Conservation (phyloP, 441 rosid genomes). For the Gossypium schwendimanii region DNA sequence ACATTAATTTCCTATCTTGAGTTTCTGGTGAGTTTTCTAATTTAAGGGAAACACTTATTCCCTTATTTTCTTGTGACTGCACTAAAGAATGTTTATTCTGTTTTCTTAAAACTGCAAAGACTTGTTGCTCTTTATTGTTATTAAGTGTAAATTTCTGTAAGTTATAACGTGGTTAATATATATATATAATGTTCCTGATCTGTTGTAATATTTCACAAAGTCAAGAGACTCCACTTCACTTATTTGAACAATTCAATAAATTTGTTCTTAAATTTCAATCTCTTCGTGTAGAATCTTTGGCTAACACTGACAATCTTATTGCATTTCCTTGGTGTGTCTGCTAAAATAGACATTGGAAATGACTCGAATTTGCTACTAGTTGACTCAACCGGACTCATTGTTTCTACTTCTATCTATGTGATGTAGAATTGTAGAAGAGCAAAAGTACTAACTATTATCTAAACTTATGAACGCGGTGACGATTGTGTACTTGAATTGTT, state of each 20-base stretch:
- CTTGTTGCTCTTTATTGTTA: conserved; percentile 33
- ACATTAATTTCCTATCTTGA: conserved; percentile 28
- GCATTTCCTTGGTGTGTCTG: background rate
- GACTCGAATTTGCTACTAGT: background rate
- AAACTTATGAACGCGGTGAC: background rate
- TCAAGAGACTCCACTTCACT: background rate
- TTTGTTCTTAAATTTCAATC: background rate
- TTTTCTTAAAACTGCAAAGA: conserved; percentile 26
- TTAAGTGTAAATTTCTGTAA: conserved; percentile 59
- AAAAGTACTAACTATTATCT: background rate
- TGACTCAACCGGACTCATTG: background rate
- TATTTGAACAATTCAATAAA: conserved; percentile 15
- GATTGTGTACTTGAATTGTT: background rate
- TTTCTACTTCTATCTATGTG: background rate
- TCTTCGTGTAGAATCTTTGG: background rate
- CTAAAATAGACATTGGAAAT: background rate
- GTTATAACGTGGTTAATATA: conserved; percentile 26
- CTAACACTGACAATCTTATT: background rate
- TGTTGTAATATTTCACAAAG: conserved; percentile 11
- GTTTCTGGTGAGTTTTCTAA: conserved; percentile 26
- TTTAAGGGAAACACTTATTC: conserved; percentile 28
- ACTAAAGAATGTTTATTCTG: conserved; percentile 26
- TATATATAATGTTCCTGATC: conserved; percentile 15
- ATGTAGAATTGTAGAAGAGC: background rate
- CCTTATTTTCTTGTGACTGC: conserved; percentile 17